phyloP scores from a whole-genome alignment of 2,329 filamentous ascomycete genomes.

The Claviceps paspali region DNA sequence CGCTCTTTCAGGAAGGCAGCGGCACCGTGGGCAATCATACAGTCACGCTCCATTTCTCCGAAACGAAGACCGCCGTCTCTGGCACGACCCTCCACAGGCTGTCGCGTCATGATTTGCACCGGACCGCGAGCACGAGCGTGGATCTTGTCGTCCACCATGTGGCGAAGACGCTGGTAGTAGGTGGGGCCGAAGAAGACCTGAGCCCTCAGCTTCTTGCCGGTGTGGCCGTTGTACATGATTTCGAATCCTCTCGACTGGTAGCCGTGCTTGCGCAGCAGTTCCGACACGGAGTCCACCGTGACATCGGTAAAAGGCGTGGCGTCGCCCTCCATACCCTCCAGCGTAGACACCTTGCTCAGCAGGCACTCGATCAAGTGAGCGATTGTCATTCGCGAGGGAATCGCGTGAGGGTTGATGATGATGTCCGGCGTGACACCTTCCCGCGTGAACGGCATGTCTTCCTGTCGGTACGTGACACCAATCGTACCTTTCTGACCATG shows the following conservation, averaged over 20 bases:
- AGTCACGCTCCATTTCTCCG: slow-evolving; percentile 99
- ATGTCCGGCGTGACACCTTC: slow-evolving; percentile 89
- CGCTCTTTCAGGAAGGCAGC: slow-evolving; percentile 95
- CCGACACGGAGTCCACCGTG: slow-evolving; percentile 85
- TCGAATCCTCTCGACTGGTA: slow-evolving; percentile 97
- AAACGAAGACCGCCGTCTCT: slow-evolving; percentile 96
- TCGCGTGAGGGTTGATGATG: slow-evolving; percentile 98
- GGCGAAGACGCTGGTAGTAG: slow-evolving; percentile 94
- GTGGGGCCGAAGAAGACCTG: slow-evolving; percentile 96
- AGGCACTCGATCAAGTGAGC: slow-evolving; percentile 99
- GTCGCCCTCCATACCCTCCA: slow-evolving; percentile 91
- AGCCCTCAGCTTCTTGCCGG: slow-evolving; percentile 78
- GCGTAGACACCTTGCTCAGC: slow-evolving; percentile 84
- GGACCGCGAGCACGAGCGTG: slow-evolving; percentile 95
- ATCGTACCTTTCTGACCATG: slow-evolving; percentile 99
- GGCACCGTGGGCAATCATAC: slow-evolving; percentile 99
- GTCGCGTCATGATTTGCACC: slow-evolving; percentile 90
- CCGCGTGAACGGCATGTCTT: slow-evolving; percentile 95
- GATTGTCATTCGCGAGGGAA: slow-evolving; percentile 99
- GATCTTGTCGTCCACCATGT: slow-evolving; percentile 99
- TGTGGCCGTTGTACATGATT: slow-evolving; percentile 98
- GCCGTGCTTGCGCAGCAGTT: slow-evolving; percentile 71
- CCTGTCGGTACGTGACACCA: slow-evolving; percentile 92
- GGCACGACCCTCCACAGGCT: slow-evolving; percentile 96
- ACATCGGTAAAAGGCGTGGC: slow-evolving; percentile 97